Evolutionary conservation across 176 grass and related monocot genomes (phyloP), one percentile per base, ranked within the genome.

Genomic region (Rhynchospora pubera): DNA sequence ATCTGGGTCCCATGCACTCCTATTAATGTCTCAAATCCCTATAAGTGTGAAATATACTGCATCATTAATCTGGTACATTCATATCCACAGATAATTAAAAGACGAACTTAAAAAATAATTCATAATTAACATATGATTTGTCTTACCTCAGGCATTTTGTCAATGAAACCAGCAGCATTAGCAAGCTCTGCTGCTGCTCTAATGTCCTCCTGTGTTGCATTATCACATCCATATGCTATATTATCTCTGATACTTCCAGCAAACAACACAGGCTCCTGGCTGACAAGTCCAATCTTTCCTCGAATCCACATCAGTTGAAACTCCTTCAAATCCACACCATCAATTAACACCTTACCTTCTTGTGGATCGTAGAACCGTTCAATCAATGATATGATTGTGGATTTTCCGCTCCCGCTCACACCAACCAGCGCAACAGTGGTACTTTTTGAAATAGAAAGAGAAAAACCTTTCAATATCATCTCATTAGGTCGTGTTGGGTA

Each of bases 351-450:
- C 78, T 91, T 47, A 15, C 94, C 94, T 34, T 77, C 81, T 57
- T 91, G 87, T 81, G 93, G 93, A 16, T 97, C 93, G 0, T 97
- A 97, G 76, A 97, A 97, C 70, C 93, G 82, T 77, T 97, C 91
- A 0, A 97, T 86, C 77, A 97, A 85, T 83, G 87, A 89, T 63
- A 97, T 90, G 58, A 93, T 87, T 0, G 94, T 97, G 1, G 91
- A 97, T 78, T 97, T 97, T 16, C 94, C 94, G 75, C 94, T 97
- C 45, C 94, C 94, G 55, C 94, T 97, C 87, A 91, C 85, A 45
- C 91, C 94, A 67, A 97, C 93, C 32, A 97, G 79, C 16, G 94
- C 94, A 76, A 91, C 85, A 24, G 91, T 93, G 12, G 55, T 85
- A 66, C 89, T 87, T 14, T 82, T 91, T 45, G 77, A 84, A 62